Conservation (phyloP, 768 basidiomycete species). For the Trametes cubensis region DNA sequence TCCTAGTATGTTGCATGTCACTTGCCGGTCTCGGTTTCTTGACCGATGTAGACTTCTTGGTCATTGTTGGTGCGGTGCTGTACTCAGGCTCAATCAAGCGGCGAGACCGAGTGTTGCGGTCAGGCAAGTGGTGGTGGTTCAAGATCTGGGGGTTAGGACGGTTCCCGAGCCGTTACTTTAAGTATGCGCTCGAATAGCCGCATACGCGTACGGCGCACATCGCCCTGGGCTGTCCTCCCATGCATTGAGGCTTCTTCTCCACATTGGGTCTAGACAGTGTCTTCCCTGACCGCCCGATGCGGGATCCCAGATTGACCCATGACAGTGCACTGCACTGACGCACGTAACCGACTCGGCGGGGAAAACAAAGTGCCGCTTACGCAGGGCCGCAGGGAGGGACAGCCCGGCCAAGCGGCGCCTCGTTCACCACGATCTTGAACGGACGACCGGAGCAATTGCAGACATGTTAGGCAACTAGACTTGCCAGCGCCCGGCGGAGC, state of each 20-base stretch:
- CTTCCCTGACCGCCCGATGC: slow-evolving; percentile 4
- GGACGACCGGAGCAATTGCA: slow-evolving; percentile 1
- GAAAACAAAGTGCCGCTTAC: slow-evolving; percentile 6
- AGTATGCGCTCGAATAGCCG: slow-evolving; percentile 7
- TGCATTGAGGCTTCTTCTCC: slow-evolving; percentile 6
- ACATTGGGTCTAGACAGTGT: slow-evolving; percentile 5
- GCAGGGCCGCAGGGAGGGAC: slow-evolving; percentile 1
- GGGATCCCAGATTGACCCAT: slow-evolving; percentile 14
- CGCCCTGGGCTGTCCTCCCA: slow-evolving; percentile 11
- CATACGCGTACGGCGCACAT: slow-evolving; percentile 16
- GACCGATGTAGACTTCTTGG: slow-evolving; percentile 3
- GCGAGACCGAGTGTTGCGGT: background rate
- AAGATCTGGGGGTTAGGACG: background rate
- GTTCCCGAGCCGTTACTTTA: background rate
- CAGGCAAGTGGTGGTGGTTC: background rate
- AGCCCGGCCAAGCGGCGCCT: slow-evolving; percentile 10
- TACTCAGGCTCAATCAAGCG: no score
- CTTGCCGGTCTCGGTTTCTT: slow-evolving; percentile 19
- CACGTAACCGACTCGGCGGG: slow-evolving; percentile 4
- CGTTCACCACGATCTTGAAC: background rate
- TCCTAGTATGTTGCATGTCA: background rate
- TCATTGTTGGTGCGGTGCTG: background rate
- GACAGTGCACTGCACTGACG: slow-evolving; percentile 14
- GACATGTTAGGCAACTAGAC: slow-evolving; percentile 6
- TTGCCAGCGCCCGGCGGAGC: background rate